phyloP scores from a whole-genome alignment of 2,329 filamentous ascomycete genomes.

The Xylariales sp. region DNA sequence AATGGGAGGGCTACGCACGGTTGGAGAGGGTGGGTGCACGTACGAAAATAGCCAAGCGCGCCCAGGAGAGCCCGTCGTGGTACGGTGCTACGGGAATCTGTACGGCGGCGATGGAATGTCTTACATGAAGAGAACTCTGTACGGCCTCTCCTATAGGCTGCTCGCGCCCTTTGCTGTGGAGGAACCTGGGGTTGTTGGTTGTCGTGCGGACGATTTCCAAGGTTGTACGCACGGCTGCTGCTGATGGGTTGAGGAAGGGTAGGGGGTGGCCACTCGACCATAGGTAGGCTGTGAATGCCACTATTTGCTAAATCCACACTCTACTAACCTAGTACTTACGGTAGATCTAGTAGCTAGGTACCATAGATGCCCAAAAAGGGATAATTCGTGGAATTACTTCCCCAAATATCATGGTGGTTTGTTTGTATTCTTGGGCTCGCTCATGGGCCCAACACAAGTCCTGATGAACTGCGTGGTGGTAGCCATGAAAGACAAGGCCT shows the following conservation, averaged over 20 bases:
- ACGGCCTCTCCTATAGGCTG: conserved; percentile 23
- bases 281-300: neutral
- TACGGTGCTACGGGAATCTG: conserved; percentile 12
- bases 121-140: conserved; percentile 18
- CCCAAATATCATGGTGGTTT: neutral
- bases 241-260: conserved; percentile 20
- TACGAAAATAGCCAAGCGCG: conserved; percentile 20
- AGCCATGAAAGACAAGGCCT: neutral
- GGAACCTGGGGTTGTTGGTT: conserved; percentile 23
- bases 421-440: neutral
- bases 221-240: conserved; percentile 19
- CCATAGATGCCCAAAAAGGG: neutral
- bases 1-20: conserved; percentile 17
- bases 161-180: conserved; percentile 17
- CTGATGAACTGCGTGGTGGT: neutral
- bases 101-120: conserved; percentile 25
- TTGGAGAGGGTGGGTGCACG: conserved; percentile 18
- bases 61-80: conserved; percentile 25
- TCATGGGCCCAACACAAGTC: neutral
- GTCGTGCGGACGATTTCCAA: conserved; percentile 1
- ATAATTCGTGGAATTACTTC: neutral
- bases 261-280: conserved; percentile 14
- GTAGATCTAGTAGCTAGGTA: neutral
- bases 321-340: neutral
- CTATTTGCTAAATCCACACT: neutral